Conservation (phyloP, 2,329 filamentous ascomycete species). For the Ramichloridium luteum region DNA sequence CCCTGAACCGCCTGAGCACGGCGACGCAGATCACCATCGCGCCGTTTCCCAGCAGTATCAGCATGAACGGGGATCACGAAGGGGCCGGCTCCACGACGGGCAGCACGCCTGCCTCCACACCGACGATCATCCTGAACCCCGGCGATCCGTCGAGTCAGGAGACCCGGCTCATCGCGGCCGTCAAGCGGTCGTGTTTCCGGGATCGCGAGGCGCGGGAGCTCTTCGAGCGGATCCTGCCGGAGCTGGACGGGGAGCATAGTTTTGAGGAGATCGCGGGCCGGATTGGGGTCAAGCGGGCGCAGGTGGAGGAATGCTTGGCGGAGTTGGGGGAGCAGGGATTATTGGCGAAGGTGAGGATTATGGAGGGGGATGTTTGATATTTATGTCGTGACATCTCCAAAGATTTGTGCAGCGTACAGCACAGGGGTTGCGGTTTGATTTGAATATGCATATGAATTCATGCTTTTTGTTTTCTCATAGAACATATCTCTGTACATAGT, state of each 20-base stretch:
- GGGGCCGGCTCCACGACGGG: conserved; percentile 4
- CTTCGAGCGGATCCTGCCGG: conserved; percentile 66
- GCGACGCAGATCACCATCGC: neutral
- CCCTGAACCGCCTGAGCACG: conserved; percentile 7
- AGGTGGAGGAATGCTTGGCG: conserved; percentile 38
- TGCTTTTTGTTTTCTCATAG: too few relatives aligned
- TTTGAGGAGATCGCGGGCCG: conserved; percentile 77
- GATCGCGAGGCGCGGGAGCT: conserved; percentile 49
- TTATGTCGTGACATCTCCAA: too few relatives aligned
- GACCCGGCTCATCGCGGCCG: conserved; percentile 6
- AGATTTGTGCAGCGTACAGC: too few relatives aligned
- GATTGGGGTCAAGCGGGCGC: conserved; percentile 74
- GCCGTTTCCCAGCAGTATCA: too few relatives aligned
- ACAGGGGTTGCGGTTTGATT: too few relatives aligned
- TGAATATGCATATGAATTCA: too few relatives aligned
- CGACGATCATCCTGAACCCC: conserved; percentile 14
- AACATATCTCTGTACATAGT: too few relatives aligned
- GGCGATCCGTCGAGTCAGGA: conserved; percentile 9
- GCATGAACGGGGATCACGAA: neutral
- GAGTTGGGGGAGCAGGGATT: conserved; percentile 61
- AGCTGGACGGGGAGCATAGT: conserved; percentile 76
- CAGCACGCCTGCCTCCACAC: conserved; percentile 1
- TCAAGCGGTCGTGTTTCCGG: conserved; percentile 6
- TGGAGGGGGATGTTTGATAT: conserved; percentile 10
- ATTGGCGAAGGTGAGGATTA: conserved; percentile 27